Base-by-base conservation (phyloP, 805 yeast genomes). In the Suhomyces xylopsoci region DNA sequence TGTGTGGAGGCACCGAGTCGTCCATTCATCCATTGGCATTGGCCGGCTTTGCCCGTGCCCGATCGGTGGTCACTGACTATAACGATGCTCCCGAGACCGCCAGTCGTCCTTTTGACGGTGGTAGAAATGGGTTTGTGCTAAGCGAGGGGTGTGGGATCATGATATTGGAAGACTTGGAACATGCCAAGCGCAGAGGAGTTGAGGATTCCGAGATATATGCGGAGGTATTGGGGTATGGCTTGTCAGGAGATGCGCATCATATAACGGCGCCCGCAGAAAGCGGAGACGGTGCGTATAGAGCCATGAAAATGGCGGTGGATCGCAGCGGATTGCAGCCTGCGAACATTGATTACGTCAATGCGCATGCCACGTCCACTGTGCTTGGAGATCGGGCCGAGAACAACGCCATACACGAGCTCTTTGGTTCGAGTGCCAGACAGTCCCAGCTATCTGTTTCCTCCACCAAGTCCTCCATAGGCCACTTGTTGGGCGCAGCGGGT, bases 1-100 rank as follows among this genome's bases (percentile, higher is more conserved):
- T 94, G 8, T 94, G 96, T 7, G 99, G 99, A n/a, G 96, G 97
- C 1, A 75, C 96, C 3, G 99, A 94, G 62, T 84, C 93, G 3
- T 81, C 90, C 10, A 74, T 91, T 7, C 96, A 90, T 64, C 98
- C 97, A 1, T 62, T 92, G 36, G 85, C 97, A 0, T 71, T 94
- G 4, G 88, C 94, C 0, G 98, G 97, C 0, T 94, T 94, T 72
- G 87, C 97, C 1, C 74, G 98, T 44, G 94, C 97, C 3, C 84
- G 89, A 59, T 85, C 96, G 2, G 80, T 94, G 9, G 84, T 85
- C 3, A 80, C 91, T 0, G 77, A 71, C 24, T 85, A 66, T 60
- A 85, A 82, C 54, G 87, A 86, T 45, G 66, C 66, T 2, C 96
- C 96, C 2, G 60, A 61, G 4, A 69, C 71, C 28, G 89, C 96